Percentiles rank a stretch among this genome's conserved stretches.
phyloP scores from a whole-genome alignment of 1,284 basidiomycete genomes.

The Melampsora larici-populina region DNA sequence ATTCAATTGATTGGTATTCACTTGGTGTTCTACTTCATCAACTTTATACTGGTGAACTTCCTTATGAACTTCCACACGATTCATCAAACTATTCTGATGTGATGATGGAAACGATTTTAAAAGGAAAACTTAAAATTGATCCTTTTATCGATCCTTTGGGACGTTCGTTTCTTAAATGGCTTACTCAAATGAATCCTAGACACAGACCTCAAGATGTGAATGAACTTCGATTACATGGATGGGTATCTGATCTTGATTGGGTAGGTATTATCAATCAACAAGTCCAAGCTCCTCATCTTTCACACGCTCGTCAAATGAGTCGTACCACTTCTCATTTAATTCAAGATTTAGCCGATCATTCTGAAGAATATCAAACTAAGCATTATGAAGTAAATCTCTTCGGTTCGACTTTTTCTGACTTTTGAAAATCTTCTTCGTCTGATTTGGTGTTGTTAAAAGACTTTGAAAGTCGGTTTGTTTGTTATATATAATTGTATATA shows the following conservation, averaged over 20 bases:
- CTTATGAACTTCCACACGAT: neutral
- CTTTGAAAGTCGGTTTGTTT: too few relatives aligned
- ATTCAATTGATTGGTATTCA: conserved; percentile 50
- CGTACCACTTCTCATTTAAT: too few relatives aligned
- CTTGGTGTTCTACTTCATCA: neutral
- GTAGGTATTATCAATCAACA: neutral
- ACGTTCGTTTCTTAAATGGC: neutral
- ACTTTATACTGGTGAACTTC: neutral
- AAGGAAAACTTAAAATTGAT: neutral
- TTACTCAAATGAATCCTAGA: neutral
- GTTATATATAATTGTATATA: too few relatives aligned
- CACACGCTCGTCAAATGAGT: too few relatives aligned
- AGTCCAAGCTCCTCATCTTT: neutral
- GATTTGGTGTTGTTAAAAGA: too few relatives aligned
- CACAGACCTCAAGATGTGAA: neutral
- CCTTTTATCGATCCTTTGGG: neutral
- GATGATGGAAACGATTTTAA: neutral
- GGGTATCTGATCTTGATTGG: neutral
- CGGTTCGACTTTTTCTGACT: too few relatives aligned
- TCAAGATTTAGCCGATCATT: too few relatives aligned
- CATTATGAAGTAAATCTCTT: too few relatives aligned
- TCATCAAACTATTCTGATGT: neutral
- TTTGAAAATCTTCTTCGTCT: too few relatives aligned
- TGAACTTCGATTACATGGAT: neutral
- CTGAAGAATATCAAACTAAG: too few relatives aligned